Percentiles rank a stretch among this genome's conserved stretches.
Conservation (phyloP, 441 rosid species). For the Gossypium davidsonii region DNA sequence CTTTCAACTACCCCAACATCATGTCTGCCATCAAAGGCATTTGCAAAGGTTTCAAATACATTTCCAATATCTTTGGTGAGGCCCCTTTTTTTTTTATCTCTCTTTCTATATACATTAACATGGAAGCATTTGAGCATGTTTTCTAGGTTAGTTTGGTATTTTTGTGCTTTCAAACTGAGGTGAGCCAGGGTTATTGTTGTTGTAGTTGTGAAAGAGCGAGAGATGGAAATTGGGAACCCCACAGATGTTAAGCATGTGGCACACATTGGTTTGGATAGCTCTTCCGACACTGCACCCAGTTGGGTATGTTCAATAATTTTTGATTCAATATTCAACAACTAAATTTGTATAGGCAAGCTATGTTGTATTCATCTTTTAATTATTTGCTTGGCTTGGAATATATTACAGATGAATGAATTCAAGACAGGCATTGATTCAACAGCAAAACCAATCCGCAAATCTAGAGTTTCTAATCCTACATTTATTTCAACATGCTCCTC, state of each 20-base stretch:
- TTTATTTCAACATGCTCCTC: slow-evolving; percentile 65
- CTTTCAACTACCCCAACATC: slow-evolving; percentile 2
- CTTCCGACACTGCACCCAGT: slow-evolving; percentile 47
- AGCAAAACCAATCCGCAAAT: slow-evolving; percentile 29
- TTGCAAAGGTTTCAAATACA: slow-evolving; percentile 77
- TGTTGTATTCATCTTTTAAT: slow-evolving; percentile 3
- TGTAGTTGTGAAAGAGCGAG: slow-evolving; percentile 48
- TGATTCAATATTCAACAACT: neutral
- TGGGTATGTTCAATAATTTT: slow-evolving; percentile 27
- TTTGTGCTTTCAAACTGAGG: slow-evolving; percentile 1
- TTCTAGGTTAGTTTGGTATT: neutral
- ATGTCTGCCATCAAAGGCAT: slow-evolving; percentile 83
- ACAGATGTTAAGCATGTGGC: slow-evolving; percentile 71
- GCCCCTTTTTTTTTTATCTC: neutral
- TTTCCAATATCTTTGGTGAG: slow-evolving; percentile 81
- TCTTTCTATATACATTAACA: neutral
- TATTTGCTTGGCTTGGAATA: neutral
- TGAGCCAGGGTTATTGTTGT: neutral
- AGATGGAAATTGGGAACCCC: slow-evolving; percentile 62
- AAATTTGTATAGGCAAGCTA: neutral
- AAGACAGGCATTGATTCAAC: slow-evolving; percentile 49
- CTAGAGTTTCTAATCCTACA: slow-evolving; percentile 35
- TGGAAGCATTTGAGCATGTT: neutral
- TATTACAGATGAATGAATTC: slow-evolving; percentile 66
- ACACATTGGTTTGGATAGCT: slow-evolving; percentile 60